These are phyloP conservation scores for Fusarium anthophilum DNA, from an alignment of 2,329 filamentous ascomycete genomes.

Conservation along the genomic window DNA sequence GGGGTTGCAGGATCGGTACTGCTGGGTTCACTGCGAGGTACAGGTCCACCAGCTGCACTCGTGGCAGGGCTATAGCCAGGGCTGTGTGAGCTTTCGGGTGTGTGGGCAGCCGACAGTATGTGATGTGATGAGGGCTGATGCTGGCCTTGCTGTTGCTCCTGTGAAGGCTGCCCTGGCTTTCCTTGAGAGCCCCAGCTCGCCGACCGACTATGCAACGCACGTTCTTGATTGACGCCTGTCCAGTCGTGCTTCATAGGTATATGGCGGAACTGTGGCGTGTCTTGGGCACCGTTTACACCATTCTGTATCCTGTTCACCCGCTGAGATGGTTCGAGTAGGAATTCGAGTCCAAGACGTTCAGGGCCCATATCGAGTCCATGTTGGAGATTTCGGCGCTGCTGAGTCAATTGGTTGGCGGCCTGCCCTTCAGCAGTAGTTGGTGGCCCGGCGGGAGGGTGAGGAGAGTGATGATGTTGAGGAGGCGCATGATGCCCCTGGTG, in stretches of 20 bases:
- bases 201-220: slow-evolving; percentile 35
- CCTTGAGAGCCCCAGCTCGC: slow-evolving; percentile 39
- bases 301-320: slow-evolving; percentile 63
- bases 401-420: slow-evolving; percentile 48
- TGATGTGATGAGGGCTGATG: slow-evolving; percentile 19
- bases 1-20: slow-evolving; percentile 44
- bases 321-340: slow-evolving; percentile 71
- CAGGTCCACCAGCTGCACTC: slow-evolving; percentile 22
- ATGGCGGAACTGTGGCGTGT: slow-evolving; percentile 55
- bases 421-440: slow-evolving; percentile 22
- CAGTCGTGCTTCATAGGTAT: slow-evolving; percentile 63
- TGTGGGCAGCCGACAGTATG: slow-evolving; percentile 27
- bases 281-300: slow-evolving; percentile 59
- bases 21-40: slow-evolving; percentile 31
- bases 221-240: slow-evolving; percentile 47
- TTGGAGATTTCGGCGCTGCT: slow-evolving; percentile 60
- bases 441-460: not conserved
- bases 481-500: slow-evolving; percentile 27
- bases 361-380: slow-evolving; percentile 69
- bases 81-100: slow-evolving; percentile 35
- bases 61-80: slow-evolving; percentile 36
- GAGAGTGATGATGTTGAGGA: slow-evolving; percentile 14
- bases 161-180: slow-evolving; percentile 17
- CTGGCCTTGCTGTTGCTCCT: slow-evolving; percentile 33
- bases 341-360: slow-evolving; percentile 77